phyloP scores from a whole-genome alignment of 140 eudicot genomes.

The Flaveria floridana region DNA sequence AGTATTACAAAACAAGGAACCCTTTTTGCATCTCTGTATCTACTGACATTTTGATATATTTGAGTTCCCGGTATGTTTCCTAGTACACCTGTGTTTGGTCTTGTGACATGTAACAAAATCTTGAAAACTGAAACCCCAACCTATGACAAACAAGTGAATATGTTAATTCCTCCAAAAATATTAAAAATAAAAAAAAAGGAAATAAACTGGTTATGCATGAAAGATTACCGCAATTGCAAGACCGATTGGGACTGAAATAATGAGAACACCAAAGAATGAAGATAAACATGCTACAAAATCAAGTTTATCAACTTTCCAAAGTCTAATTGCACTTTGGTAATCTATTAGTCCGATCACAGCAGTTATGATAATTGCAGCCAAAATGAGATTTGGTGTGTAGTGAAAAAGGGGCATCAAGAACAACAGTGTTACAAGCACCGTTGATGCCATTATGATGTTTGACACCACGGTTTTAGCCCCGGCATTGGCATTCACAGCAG shows the following conservation, averaged over 20 bases:
- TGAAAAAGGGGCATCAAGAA: slow-evolving; percentile 74
- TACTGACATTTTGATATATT: slow-evolving; percentile 56
- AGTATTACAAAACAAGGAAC: slow-evolving; percentile 75
- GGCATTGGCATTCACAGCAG: slow-evolving; percentile 81
- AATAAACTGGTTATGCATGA: background rate
- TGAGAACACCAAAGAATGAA: slow-evolving; percentile 80
- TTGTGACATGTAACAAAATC: slow-evolving; percentile 85
- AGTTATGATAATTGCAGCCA: slow-evolving; percentile 80
- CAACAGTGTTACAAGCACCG: slow-evolving; percentile 62
- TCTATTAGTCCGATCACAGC: slow-evolving; percentile 85
- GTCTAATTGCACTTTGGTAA: slow-evolving; percentile 49
- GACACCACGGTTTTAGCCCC: slow-evolving; percentile 74
- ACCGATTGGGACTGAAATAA: slow-evolving; percentile 77
- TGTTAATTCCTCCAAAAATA: background rate
- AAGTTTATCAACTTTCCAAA: slow-evolving; percentile 82
- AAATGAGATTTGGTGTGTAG: slow-evolving; percentile 69
- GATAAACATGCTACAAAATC: slow-evolving; percentile 69
- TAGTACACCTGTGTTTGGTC: slow-evolving; percentile 71
- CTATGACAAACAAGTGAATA: slow-evolving; percentile 35
- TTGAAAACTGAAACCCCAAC: slow-evolving; percentile 94
- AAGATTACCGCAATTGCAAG: slow-evolving; percentile 78
- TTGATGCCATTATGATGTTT: slow-evolving; percentile 72
- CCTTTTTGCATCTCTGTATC: slow-evolving; percentile 78
- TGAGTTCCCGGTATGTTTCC: slow-evolving; percentile 91
- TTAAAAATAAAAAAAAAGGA: background rate